Evolutionary conservation across 768 basidiomycete species (phyloP).

Genomic region (Leccinum disarticulatum): DNA sequence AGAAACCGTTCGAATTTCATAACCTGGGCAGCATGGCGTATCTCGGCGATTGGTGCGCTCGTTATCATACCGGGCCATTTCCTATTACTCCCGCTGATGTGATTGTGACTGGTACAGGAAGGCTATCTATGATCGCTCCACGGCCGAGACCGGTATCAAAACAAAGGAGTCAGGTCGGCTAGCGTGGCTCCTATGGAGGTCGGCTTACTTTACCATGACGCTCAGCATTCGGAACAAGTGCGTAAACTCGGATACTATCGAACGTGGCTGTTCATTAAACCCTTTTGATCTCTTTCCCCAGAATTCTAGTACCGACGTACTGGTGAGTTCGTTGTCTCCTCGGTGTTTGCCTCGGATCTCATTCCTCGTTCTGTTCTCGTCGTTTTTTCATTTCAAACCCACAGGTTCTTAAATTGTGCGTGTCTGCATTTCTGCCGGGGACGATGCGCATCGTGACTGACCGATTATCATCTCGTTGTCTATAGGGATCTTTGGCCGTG

Average conservation of each 20-base stretch:
- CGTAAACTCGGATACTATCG: conserved; percentile 23
- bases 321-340: conserved; percentile 43
- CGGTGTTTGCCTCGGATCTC: conserved; percentile 18
- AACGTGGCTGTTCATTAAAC: conserved; percentile 7
- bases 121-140: conserved; percentile 72
- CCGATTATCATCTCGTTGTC: conserved; percentile 7
- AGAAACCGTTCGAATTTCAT: conserved; percentile 64
- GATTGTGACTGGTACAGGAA: conserved; percentile 45
- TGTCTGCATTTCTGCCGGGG: conserved; percentile 7
- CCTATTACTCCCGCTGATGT: conserved; percentile 8
- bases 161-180: conserved; percentile 63
- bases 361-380: not conserved
- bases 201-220: conserved; percentile 79
- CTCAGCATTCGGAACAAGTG: conserved; percentile 71
- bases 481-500: conserved; percentile 73
- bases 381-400: not conserved
- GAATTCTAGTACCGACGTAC: conserved; percentile 66
- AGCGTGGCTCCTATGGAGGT: conserved; percentile 80
- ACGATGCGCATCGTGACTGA: conserved; percentile 7
- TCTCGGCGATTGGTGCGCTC: conserved; percentile 68
- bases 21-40: conserved; percentile 79
- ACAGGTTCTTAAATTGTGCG: conserved; percentile 70
- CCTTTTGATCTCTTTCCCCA: conserved; percentile 22
- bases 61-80: not conserved
- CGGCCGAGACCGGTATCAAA: conserved; percentile 47